Conservation (phyloP, 192 early-diverging fungal species). For the Entomortierella beljakovae region DNA sequence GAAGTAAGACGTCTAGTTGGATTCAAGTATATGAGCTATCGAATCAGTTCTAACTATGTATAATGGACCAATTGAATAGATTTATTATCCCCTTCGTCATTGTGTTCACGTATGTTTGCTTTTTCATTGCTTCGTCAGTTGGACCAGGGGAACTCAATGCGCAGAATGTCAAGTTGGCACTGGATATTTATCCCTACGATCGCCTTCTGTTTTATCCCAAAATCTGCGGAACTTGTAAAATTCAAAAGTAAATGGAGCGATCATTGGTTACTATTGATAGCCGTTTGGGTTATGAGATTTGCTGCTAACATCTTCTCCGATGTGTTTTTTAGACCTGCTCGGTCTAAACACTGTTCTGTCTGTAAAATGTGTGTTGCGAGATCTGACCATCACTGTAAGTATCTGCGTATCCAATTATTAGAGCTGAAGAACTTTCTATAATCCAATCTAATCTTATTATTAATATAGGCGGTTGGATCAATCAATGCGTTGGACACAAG, state of each 20-base stretch:
- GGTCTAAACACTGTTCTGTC: conserved; percentile 68
- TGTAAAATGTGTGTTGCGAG: conserved; percentile 63
- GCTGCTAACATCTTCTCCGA: background rate
- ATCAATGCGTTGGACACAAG: conserved; percentile 64
- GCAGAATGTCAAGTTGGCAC: conserved; percentile 52
- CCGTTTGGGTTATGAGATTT: background rate
- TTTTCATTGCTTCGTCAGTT: conserved; percentile 57
- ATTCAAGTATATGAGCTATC: conserved; percentile 23
- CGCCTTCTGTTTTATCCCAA: conserved; percentile 61
- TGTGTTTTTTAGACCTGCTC: conserved; percentile 55
- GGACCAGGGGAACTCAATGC: conserved; percentile 61
- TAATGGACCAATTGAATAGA: conserved; percentile 21
- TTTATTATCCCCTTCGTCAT: conserved; percentile 57
- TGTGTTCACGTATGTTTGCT: conserved; percentile 56
- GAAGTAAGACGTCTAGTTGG: conserved; percentile 10
- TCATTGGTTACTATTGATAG: background rate
- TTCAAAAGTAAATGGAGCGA: conserved; percentile 57
- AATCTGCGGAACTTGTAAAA: conserved; percentile 61
- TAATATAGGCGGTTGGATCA: conserved; percentile 61
- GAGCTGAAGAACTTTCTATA: too few relatives aligned
- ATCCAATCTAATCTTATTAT: too few relatives aligned
- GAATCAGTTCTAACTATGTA: conserved; percentile 55
- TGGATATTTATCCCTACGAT: conserved; percentile 60
- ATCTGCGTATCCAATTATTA: background rate
- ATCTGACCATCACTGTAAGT: conserved; percentile 64